Percentiles rank a stretch among this genome's conserved stretches.
Conservation (phyloP, 306 rosid species). For the Casuarina cunninghamiana region DNA sequence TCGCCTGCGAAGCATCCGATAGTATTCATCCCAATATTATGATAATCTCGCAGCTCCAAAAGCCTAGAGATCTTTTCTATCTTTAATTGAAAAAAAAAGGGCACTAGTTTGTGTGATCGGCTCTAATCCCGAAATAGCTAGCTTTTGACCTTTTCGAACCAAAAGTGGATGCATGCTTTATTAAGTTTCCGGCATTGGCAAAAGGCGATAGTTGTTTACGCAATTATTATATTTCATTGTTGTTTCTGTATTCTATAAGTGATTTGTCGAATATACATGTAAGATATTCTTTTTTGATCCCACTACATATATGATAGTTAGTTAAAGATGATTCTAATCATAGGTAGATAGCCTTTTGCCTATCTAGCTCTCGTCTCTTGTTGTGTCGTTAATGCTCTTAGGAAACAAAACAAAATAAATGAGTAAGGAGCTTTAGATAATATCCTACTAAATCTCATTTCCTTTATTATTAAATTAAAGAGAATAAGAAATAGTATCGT, state of each 20-base stretch:
- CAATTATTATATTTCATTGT: background rate
- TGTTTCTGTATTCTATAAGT: background rate
- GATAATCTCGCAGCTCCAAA: too few relatives aligned
- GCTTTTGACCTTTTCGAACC: background rate
- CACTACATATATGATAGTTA: background rate
- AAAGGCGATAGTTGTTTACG: background rate
- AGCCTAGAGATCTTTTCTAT: too few relatives aligned
- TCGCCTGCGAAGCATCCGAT: too few relatives aligned
- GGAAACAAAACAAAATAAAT: too few relatives aligned
- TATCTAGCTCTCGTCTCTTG: too few relatives aligned
- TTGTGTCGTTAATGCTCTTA: background rate
- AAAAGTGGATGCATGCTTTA: background rate
- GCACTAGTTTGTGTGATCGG: background rate
- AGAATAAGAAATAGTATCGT: too few relatives aligned
- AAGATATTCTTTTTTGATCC: background rate
- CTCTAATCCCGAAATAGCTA: conserved; percentile 11
- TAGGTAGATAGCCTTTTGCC: too few relatives aligned
- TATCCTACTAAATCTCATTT: too few relatives aligned
- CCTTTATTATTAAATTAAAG: too few relatives aligned
- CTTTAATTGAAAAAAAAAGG: too few relatives aligned
- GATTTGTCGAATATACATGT: background rate
- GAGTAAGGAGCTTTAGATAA: too few relatives aligned
- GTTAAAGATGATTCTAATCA: background rate
- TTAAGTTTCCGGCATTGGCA: conserved; percentile 23
- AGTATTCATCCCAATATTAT: too few relatives aligned